These are phyloP conservation scores for Hericium erinaceus DNA, from an alignment of 768 basidiomycete species.

Conservation along the genomic window DNA sequence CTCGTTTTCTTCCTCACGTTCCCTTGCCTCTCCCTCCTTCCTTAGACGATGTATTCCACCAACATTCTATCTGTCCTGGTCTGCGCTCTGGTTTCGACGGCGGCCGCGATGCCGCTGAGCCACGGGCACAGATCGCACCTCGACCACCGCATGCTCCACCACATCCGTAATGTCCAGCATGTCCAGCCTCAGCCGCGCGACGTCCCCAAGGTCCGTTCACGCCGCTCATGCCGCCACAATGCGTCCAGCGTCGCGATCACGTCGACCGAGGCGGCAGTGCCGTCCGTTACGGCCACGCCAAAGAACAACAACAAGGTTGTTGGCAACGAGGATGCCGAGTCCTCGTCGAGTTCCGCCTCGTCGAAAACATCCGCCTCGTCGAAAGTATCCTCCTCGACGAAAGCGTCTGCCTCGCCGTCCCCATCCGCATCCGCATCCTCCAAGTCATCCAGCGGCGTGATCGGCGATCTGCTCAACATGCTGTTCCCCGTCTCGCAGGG, in stretches of 20 bases:
- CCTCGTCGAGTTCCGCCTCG: not conserved
- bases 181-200: too few relatives aligned
- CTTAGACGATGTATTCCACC: not conserved
- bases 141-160: not conserved
- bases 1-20: not conserved
- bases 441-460: not conserved
- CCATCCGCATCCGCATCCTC: not conserved
- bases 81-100: not conserved
- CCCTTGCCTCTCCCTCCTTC: not conserved
- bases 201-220: not conserved
- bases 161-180: too few relatives aligned
- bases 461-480: constrained; percentile 5
- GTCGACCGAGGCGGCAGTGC: not conserved
- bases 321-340: not conserved
- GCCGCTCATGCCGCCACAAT: not conserved
- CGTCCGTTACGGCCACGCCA: not conserved
- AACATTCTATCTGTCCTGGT: not conserved
- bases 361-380: not conserved
- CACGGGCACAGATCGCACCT: not conserved
- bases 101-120: not conserved
- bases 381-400: not conserved
- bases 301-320: not conserved
- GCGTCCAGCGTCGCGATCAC: not conserved
- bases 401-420: not conserved
- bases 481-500: constrained; percentile 18